Conservation (phyloP, 2,329 filamentous ascomycete species). For the Neodidymelliopsis sp. region DNA sequence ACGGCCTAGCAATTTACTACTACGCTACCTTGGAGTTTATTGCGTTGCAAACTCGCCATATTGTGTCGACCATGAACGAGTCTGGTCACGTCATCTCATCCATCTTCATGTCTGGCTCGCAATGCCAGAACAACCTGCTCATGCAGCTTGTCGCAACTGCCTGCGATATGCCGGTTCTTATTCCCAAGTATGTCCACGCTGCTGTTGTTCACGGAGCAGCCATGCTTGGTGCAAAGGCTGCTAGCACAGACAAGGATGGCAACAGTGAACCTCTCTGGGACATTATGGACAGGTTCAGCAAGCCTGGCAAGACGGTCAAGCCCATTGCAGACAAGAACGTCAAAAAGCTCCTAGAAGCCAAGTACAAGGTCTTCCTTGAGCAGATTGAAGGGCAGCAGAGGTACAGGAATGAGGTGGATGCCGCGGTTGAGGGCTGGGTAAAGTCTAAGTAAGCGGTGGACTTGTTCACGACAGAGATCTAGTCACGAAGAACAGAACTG, state of each 20-base stretch:
- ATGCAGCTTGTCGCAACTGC: constrained; percentile 91
- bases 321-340: constrained; percentile 75
- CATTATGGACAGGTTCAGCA: constrained; percentile 98
- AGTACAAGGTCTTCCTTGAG: constrained; percentile 96
- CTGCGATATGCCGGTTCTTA: constrained; percentile 90
- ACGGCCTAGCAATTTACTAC: constrained; percentile 89
- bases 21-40: constrained; percentile 99
- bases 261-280: constrained; percentile 89
- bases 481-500: too few relatives aligned
- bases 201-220: constrained; percentile 98
- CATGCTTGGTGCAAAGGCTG: constrained; percentile 98
- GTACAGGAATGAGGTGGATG: constrained; percentile 82
- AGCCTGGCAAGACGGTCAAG: constrained; percentile 83
- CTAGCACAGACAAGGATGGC: constrained; percentile 77
- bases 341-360: constrained; percentile 81
- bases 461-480: neutral
- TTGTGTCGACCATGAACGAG: constrained; percentile 91
- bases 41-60: constrained; percentile 94
- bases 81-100: constrained; percentile 86
- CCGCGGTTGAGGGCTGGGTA: constrained; percentile 49
- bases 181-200: constrained; percentile 91
- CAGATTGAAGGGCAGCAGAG: constrained; percentile 85
- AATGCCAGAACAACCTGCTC: constrained; percentile 93
- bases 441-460: constrained; percentile 4
- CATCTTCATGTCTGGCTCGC: constrained; percentile 98